A percentile compares a stretch with the other conserved stretches of the same genome.
Evolutionary conservation across 345 rosid species (phyloP).

Genomic region (Brassica juncea): DNA sequence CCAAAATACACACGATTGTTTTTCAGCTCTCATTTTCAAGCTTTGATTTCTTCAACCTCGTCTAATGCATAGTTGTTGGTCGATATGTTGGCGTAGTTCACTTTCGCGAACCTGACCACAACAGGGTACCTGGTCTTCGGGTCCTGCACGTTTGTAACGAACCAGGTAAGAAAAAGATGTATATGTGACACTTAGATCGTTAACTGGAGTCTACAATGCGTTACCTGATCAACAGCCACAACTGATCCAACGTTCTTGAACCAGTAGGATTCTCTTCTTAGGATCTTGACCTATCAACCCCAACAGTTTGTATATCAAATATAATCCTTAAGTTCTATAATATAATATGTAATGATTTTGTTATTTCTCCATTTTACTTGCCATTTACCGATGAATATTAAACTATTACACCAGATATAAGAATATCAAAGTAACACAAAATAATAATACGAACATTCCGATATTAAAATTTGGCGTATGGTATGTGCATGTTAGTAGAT

Average conservation of each 20-base stretch:
- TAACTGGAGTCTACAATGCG: background rate
- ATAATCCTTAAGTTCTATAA: background rate
- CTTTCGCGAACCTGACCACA: conserved; percentile 88
- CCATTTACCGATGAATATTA: background rate
- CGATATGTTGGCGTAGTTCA: conserved; percentile 87
- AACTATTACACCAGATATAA: background rate
- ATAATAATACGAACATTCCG: background rate
- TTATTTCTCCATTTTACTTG: background rate
- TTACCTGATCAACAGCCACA: conserved; percentile 87
- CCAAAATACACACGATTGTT: background rate
- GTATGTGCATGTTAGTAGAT: background rate
- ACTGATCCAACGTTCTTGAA: conserved; percentile 78
- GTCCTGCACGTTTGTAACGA: conserved; percentile 48
- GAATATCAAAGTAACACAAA: background rate
- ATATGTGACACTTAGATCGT: background rate
- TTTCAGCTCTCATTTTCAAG: conserved; percentile 28
- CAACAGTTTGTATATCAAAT: background rate
- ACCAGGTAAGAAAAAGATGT: background rate
- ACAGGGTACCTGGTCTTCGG: conserved; percentile 85
- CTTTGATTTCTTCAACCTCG: conserved; percentile 73
- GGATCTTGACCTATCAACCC: conserved; percentile 68
- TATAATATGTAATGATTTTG: background rate
- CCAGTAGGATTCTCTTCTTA: conserved; percentile 91
- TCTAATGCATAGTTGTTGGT: conserved; percentile 95
- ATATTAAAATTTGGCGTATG: background rate